Evolutionary conservation across 225 moss, liverwort and hornwort species (phyloP).

Genomic region (Thuidium tamariscinum): DNA sequence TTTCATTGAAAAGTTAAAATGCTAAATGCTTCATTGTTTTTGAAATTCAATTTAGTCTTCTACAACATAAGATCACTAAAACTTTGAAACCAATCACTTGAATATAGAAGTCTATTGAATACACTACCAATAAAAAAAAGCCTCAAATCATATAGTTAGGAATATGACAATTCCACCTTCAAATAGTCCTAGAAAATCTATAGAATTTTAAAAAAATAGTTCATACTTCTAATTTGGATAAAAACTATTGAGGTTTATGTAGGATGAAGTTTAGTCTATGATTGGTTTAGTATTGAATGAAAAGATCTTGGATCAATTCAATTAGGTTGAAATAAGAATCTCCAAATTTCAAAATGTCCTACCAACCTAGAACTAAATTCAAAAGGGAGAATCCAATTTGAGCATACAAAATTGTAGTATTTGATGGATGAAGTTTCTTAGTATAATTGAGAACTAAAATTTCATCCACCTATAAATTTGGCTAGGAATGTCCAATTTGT

Average conservation of each 20-base stretch:
- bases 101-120: background rate
- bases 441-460: background rate
- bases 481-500: fast-evolving
- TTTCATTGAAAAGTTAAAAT: background rate
- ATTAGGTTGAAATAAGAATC: background rate
- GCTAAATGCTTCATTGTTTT: fast-evolving
- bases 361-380: fast-evolving
- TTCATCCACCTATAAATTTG: background rate
- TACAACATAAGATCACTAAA: background rate
- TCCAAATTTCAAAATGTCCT: background rate
- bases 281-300: background rate
- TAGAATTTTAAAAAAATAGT: fast-evolving
- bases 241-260: background rate
- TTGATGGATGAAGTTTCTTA: background rate
- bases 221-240: background rate
- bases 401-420: background rate
- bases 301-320: background rate
- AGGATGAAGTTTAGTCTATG: background rate
- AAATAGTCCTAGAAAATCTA: background rate
- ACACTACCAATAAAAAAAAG: background rate
- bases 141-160: background rate
- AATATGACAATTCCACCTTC: background rate
- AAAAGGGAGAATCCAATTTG: background rate
- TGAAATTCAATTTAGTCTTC: background rate
- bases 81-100: background rate